Percentiles rank a stretch among this genome's conserved stretches.
phyloP scores from a whole-genome alignment of 2,329 filamentous ascomycete genomes.

The Colletotrichum somersetense region DNA sequence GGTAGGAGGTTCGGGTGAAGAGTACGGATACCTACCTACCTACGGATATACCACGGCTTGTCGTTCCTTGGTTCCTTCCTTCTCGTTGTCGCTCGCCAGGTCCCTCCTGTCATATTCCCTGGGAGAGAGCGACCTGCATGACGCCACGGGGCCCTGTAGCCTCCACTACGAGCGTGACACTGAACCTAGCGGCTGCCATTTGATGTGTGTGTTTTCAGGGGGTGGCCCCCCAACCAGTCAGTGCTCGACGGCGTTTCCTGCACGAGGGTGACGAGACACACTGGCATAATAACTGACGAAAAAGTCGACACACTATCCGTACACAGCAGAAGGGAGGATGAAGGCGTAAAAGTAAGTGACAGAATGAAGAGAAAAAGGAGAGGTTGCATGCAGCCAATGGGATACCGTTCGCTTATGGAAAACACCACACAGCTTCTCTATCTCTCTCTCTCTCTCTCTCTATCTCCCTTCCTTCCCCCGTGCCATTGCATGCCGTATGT shows the following conservation, averaged over 20 bases:
- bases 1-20: not conserved
- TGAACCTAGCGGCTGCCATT: not conserved
- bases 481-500: constrained; percentile 19
- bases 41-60: not conserved
- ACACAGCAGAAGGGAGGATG: too few species aligned
- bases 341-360: too few species aligned
- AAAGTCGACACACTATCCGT: too few species aligned
- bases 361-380: not conserved
- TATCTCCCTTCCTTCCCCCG: not conserved
- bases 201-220: not conserved
- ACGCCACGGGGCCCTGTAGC: constrained; percentile 34
- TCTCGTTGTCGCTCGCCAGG: not conserved
- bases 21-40: not conserved
- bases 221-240: constrained; percentile 3
- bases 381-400: not conserved
- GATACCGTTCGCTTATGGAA: not conserved
- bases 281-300: not conserved
- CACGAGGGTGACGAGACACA: constrained; percentile 2
- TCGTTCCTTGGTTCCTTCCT: constrained; percentile 2
- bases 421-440: not conserved
- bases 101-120: constrained; percentile 2
- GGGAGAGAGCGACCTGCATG: constrained; percentile 30
- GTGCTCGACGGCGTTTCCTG: constrained; percentile 2
- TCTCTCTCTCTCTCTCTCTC: too few species aligned
- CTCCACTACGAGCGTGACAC: constrained; percentile 11